Evolutionary conservation across 495 filamentous ascomycete species (phyloP), one percentile per base, ranked within the genome.

Genomic region (Daldinia concentrica): DNA sequence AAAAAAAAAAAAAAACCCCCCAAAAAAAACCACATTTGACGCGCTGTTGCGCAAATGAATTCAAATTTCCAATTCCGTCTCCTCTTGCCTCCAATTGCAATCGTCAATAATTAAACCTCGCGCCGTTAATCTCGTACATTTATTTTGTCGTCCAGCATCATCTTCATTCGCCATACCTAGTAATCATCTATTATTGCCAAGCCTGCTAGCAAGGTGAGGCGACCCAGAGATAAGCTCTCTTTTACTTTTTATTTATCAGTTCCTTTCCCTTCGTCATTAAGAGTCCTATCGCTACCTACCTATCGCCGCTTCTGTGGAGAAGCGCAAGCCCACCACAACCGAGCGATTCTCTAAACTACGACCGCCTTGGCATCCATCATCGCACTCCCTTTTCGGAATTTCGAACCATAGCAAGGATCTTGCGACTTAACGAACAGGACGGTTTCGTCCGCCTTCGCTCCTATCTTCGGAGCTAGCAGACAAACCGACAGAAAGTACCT

Each of bases 351-450:
- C 64, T 58, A 41, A 59, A 63, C 36, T 22, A 17, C 34, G 15
- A 15, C 58, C 62, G 62, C 55, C 74, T 76, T 76, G 74, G 74
- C 74, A 68, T 74, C 45, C 62, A 66, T 71, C 61, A 74, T 69
- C 65, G 54, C 29, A 5, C 27, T 27, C 50, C 65, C 50, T 43
- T 60, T 50, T 66, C 66, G 61, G 65, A 58, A 14, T 41, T 58
- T 61, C 56, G 56, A 68, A 64, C 41, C 37, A 11, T 41, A 55
- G 12, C 60, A 64, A 64, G 52, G 36, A 64, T 59, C 48, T 50
- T 34, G 24, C 63, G 48, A 59, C 6, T 26, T 17, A n/a, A 52
- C 51, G 26, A 63, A 29, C 27, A 55, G 63, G 59, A 34, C 43
- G 15, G 48, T 48, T 36, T 55, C 41, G 26, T 26, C 45, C 57